phyloP scores from a whole-genome alignment of 306 rosid species.

The Dryas octopetala region DNA sequence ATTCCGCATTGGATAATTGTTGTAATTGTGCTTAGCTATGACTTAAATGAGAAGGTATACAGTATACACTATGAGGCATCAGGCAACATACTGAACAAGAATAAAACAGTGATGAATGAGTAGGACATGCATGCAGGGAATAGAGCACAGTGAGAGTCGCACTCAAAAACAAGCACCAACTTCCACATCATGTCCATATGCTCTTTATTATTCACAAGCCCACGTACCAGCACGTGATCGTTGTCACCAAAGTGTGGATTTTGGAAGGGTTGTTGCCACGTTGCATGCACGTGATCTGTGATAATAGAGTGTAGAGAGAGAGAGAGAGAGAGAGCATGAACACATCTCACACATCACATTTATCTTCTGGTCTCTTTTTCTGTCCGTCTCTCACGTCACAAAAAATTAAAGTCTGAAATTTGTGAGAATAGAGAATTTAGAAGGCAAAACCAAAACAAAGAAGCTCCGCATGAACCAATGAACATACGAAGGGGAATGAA shows the following conservation, averaged over 20 bases:
- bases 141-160: background rate
- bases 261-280: conserved; percentile 5
- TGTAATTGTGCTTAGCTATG: too few species aligned
- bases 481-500: background rate
- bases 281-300: conserved; percentile 30
- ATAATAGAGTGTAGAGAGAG: background rate
- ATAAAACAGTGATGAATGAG: background rate
- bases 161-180: background rate
- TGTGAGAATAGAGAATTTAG: background rate
- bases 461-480: background rate
- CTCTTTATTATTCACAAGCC: background rate
- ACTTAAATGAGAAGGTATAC: too few species aligned
- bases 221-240: conserved; percentile 21
- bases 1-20: too few species aligned
- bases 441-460: background rate
- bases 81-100: background rate
- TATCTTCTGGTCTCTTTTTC: conserved; percentile 6
- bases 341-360: conserved; percentile 1
- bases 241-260: background rate
- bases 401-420: background rate
- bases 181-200: background rate
- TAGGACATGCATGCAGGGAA: conserved; percentile 1
- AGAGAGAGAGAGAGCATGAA: background rate
- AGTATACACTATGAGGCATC: too few species aligned
- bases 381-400: background rate